Evolutionary conservation across 176 grass and related monocot genomes (phyloP), one percentile per base, ranked within the genome.

Genomic region (Rhipidocladum racemiflorum): DNA sequence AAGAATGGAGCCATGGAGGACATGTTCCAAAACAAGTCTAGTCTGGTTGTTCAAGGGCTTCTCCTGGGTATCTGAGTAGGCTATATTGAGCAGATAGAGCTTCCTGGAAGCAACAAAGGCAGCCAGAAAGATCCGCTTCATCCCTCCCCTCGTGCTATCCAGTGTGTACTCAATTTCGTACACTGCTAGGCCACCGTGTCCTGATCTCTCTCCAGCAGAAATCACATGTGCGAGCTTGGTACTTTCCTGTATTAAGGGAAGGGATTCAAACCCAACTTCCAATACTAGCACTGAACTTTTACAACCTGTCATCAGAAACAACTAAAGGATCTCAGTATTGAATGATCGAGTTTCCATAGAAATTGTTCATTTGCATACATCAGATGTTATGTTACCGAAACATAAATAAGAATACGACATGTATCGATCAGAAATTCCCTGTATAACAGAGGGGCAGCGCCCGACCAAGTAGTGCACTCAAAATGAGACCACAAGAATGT

Each of bases 1-100:
- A 98, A 73, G 96, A 98, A 87, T 93, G 90, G 72, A 98, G 90
- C 92, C 95, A 87, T 93, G 90, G 72, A 98, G 90, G 23, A 93
- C 84, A 85, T 90, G 68, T 86, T 98, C 96, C 45, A 98, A 65
- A 65, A 91, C 21, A 81, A 45, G 65, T 91, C 87, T 93, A n/a
- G 87, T 95, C 65, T 93, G 24, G 65, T 20, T 71, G 55, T 85
- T 83, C 85, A 98, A 77, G 44, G 92, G 87, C 68, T 90, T 91
- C 44, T 95, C 90, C 64, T 79, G 79, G 62, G 63, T 81, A 43
- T 98, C 88, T 76, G 90, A 93, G 34, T 89, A 84, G 38, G 90
- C 55, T 70, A 98, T 86, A 82, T 98, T 98, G 30, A 98, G 79
- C 61, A 98, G 79, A 83, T 98, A 93, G 13, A 98, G 90, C 87